phyloP scores from a whole-genome alignment of 768 basidiomycete species.

The Neoboletus subvelutipes region DNA sequence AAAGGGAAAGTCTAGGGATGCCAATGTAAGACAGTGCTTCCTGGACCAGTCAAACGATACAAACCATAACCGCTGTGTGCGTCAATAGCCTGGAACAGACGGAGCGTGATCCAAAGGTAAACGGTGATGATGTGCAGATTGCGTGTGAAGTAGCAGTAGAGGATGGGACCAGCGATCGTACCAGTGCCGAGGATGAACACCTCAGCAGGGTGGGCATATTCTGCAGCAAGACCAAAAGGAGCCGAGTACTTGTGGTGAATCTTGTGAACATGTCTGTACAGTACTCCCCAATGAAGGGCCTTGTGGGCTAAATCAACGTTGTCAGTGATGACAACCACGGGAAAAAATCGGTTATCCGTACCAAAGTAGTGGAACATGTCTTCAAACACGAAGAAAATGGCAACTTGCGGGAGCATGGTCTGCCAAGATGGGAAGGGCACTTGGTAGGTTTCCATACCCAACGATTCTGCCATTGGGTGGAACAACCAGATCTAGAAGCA shows the following conservation, averaged over 20 bases:
- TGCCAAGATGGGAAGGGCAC: slow-evolving; percentile 83
- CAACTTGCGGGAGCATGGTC: slow-evolving; percentile 73
- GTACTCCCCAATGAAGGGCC: slow-evolving; percentile 75
- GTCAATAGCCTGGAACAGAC: slow-evolving; percentile 96
- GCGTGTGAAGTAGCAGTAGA: slow-evolving; percentile 75
- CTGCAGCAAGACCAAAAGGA: slow-evolving; percentile 95
- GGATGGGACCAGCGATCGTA: slow-evolving; percentile 83
- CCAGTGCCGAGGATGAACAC: slow-evolving; percentile 93
- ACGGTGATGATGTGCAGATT: slow-evolving; percentile 88
- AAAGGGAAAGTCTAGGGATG: slow-evolving; percentile 87
- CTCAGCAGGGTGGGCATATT: slow-evolving; percentile 97
- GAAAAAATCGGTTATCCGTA: slow-evolving; percentile 29
- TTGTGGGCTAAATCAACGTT: slow-evolving; percentile 66
- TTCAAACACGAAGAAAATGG: slow-evolving; percentile 93
- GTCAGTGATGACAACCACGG: slow-evolving; percentile 1
- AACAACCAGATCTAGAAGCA: slow-evolving; percentile 76
- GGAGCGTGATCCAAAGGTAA: slow-evolving; percentile 90
- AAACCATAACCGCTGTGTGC: slow-evolving; percentile 94
- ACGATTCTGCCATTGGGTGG: slow-evolving; percentile 82
- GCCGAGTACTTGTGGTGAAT: slow-evolving; percentile 97
- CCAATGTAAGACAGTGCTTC: neutral
- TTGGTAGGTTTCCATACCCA: slow-evolving; percentile 91
- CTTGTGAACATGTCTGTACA: slow-evolving; percentile 95
- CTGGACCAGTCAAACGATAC: slow-evolving; percentile 22
- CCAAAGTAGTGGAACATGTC: slow-evolving; percentile 93